Evolutionary conservation across 306 rosid species (phyloP), one percentile per base, ranked within the genome.

Genomic region (Mimosa bimucronata): DNA sequence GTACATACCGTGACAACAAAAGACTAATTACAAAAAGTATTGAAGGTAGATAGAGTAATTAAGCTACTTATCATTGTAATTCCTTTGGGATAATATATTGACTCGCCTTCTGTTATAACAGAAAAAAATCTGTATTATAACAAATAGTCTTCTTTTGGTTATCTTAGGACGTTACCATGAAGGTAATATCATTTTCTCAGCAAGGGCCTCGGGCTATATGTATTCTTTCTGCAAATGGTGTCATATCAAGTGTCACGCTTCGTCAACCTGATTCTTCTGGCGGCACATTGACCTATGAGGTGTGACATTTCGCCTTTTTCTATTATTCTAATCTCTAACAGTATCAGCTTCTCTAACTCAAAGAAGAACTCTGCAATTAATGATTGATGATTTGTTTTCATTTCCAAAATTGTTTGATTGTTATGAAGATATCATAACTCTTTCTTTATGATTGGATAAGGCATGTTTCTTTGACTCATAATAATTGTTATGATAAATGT

Each of bases 161-260:
- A 29, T 72, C 41, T 34, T 79, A 91, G 95, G 95, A 91, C 79
- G 92, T 91, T 45, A 91, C 89, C 44, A 91, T 91, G 95, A 91
- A 91, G 90, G 81, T 91, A 38, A 91, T 91, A 87, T 91, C 95
- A 21, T 91, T 91, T 84, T 91, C 95, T 52, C 95, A 91, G 84
- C 95, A 91, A 91, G 95, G 95, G 45, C 92, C 95, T 48, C 90
- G 95, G 84, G 92, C 92, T 25, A 89, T 91, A 41, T 91, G 95
- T 77, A 85, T 91, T 76, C 90, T 91, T 45, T 88, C 95, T 4
- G 95, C 95, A 11, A 91, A 87, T 82, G 95, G 95, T 61, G 89
- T 91, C 46, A 91, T 91, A 80, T 91, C 95, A 8, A 91, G 95
- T 42, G 95, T 89, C 41, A 91, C 95, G 11, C 95, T 91, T 66